Percentiles rank a stretch among this genome's conserved stretches.
phyloP scores from a whole-genome alignment of 805 yeast species.

The Hanseniaspora opuntiae region DNA sequence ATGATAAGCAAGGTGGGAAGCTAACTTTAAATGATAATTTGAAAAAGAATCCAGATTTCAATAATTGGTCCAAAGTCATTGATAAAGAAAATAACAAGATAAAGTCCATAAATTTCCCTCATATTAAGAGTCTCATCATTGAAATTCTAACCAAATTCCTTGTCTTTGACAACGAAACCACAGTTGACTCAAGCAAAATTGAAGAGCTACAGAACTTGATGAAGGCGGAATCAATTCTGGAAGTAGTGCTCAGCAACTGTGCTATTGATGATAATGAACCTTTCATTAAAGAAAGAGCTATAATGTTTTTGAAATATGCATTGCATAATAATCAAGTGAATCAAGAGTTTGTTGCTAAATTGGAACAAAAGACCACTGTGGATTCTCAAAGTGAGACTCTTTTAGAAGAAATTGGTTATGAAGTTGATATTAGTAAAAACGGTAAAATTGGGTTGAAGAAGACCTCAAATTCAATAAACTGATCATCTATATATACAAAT shows the following conservation, averaged over 20 bases:
- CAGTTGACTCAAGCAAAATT: constrained; percentile 30
- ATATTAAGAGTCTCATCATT: constrained; percentile 50
- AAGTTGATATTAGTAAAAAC: constrained; percentile 47
- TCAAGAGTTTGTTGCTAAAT: constrained; percentile 58
- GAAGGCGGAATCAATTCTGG: constrained; percentile 54
- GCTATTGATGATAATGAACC: constrained; percentile 82
- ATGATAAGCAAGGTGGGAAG: constrained; percentile 17
- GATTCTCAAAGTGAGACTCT: constrained; percentile 33
- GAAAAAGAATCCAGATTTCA: constrained; percentile 17
- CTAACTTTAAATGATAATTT: constrained; percentile 13
- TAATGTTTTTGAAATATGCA: constrained; percentile 60
- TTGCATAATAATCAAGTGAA: constrained; percentile 52
- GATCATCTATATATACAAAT: neutral
- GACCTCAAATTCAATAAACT: neutral
- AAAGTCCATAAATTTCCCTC: constrained; percentile 38
- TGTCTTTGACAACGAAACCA: neutral
- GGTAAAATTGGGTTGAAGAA: constrained; percentile 52
- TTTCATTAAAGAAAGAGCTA: constrained; percentile 69
- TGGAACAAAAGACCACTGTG: constrained; percentile 63
- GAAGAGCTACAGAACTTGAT: constrained; percentile 51
- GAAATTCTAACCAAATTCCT: constrained; percentile 48
- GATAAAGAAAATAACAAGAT: constrained; percentile 18
- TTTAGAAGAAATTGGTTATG: constrained; percentile 62
- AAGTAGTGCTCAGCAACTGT: constrained; percentile 63
- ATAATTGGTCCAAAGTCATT: constrained; percentile 17